These are phyloP conservation scores for Dimocarpus longan DNA, from an alignment of 345 rosid species.

Conservation along the genomic window DNA sequence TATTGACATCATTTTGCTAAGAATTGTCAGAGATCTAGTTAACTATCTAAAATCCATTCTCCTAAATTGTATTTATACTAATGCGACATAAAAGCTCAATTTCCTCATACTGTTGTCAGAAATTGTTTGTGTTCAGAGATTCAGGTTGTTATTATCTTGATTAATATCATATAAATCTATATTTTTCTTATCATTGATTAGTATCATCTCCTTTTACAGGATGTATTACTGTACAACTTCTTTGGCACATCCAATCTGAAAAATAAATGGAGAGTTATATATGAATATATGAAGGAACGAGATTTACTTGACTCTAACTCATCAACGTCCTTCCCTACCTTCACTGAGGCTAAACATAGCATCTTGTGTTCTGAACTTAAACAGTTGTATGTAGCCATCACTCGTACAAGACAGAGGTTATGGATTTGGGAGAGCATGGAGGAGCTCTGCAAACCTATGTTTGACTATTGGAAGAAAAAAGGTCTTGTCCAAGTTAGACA, in stretches of 20 bases:
- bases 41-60: neutral
- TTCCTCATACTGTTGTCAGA: neutral
- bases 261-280: conserved; percentile 54
- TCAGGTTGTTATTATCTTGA: neutral
- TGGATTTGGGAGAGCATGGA: conserved; percentile 52
- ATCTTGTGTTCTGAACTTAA: conserved; percentile 55
- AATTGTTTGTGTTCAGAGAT: neutral
- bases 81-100: neutral
- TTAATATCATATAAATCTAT: neutral
- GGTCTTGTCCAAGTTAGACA: conserved; percentile 38
- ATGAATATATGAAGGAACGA: conserved; percentile 43
- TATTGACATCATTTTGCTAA: neutral
- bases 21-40: neutral
- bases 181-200: neutral
- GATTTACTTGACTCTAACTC: conserved; percentile 26
- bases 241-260: conserved; percentile 50
- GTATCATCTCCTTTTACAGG: conserved; percentile 25
- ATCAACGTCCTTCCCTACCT: conserved; percentile 31
- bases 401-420: conserved; percentile 56
- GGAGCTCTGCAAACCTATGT: conserved; percentile 42
- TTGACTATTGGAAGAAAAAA: conserved; percentile 40
- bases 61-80: neutral
- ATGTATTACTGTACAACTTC: conserved; percentile 52
- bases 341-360: conserved; percentile 39
- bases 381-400: conserved; percentile 55